Conservation (phyloP, 164 flowering plant genomes). For the Macadamia tetraphylla region DNA sequence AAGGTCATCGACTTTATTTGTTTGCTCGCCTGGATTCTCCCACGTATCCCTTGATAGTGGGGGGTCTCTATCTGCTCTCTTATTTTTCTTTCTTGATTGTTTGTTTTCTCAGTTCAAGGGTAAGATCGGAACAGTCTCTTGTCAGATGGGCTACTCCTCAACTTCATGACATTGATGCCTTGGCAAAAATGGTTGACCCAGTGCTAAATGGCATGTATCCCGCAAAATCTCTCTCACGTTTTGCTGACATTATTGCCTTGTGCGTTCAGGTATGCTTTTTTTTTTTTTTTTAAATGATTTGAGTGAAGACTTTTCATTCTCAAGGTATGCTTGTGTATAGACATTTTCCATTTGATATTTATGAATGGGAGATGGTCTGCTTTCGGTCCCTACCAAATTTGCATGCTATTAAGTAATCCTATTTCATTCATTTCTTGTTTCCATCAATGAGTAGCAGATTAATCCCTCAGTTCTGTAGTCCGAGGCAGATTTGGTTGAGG, state of each 20-base stretch:
- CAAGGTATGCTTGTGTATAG: too few species aligned
- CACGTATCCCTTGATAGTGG: constrained; percentile 3
- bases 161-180: constrained; percentile 92
- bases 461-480: too few species aligned
- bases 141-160: constrained; percentile 99
- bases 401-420: too few species aligned
- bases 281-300: constrained; percentile 1
- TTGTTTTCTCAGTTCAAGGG: constrained; percentile 58
- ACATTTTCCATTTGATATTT: too few species aligned
- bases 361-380: too few species aligned
- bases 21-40: background rate
- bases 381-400: too few species aligned
- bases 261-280: constrained; percentile 76
- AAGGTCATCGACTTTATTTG: background rate
- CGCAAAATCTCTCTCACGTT: constrained; percentile 91
- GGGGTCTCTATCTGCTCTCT: constrained; percentile 1
- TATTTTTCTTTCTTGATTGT: background rate
- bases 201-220: constrained; percentile 89
- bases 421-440: too few species aligned
- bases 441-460: too few species aligned
- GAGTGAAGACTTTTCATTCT: background rate
- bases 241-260: constrained; percentile 90
- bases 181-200: constrained; percentile 96
- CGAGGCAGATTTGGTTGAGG: too few species aligned
- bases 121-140: constrained; percentile 85